Evolutionary conservation across 2,329 filamentous ascomycete genomes (phyloP), one percentile per base, ranked within the genome.

Genomic region (Xylaria multiplex): DNA sequence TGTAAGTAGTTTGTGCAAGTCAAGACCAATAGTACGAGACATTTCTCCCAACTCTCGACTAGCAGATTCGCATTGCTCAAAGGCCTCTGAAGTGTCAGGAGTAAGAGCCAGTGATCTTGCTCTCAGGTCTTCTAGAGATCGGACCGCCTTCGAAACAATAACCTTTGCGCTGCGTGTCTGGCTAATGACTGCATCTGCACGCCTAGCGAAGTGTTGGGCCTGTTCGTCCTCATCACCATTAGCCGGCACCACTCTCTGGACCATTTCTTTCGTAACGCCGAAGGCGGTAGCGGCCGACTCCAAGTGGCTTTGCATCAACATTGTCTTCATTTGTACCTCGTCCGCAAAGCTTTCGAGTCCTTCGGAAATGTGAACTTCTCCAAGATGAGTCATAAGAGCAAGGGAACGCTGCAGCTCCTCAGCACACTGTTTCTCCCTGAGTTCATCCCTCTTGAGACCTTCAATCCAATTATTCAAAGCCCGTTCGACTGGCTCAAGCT

Each of bases 401-500:
- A 96, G 92, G 6, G 92, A 95, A 60, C 91, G 88, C 73, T 95
- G 90, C 43, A 98, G 83, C 76, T 97, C 93, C 27, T 88, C 88
- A 0, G 92, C 90, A 75, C 93, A 93, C 73, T 93, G 90, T 77
- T 91, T 88, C 79, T 95, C 91, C 78, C 93, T 93, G 55, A 98
- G 81, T 62, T 97, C 93, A 71, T 97, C 93, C 59, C 89, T 89
- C 69, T 93, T 90, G 61, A 97, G 78, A 6, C 88, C 88, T 70
- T 97, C 94, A 63, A 98, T 92, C 88, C 93, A 97, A 62, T 86
- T 87, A 75, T 97, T 97, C 56, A 98, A 81, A 0, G 92, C 92
- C 64, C 93, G 87, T 80, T 99, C 96, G 11, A 98, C 93, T 0
- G 94, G 93, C 76, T 97, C 93, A 57, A 98, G 83, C 78, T 98